Percentiles rank a stretch among this genome's conserved stretches.
These are phyloP conservation scores for Picea mariana DNA, from an alignment of 83 land plant genomes.

Conservation along the genomic window DNA sequence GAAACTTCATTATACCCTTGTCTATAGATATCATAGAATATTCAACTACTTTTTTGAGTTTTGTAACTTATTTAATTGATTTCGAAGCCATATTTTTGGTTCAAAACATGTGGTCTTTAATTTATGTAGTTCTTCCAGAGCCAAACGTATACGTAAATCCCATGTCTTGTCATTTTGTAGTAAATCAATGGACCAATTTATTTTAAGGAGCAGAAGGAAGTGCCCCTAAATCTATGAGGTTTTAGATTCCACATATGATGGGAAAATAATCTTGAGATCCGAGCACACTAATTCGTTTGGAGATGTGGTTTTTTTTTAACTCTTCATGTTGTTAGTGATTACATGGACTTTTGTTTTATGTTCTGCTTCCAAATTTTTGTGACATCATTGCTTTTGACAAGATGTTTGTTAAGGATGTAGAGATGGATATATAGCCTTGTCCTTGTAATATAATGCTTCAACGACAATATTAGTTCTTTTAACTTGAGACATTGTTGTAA, in stretches of 20 bases:
- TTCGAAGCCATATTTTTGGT: no score
- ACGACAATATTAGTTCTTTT: no score
- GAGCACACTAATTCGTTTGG: background rate
- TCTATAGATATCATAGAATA: constrained; percentile 12
- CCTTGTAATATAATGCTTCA: no score
- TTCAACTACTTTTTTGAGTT: background rate
- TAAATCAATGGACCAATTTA: no score
- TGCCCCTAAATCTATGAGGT: no score
- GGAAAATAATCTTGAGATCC: constrained; percentile 4
- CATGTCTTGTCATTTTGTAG: background rate
- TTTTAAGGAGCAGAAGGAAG: no score
- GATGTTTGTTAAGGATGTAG: no score
- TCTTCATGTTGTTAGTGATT: background rate
- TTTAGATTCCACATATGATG: constrained; percentile 11
- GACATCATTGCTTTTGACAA: no score
- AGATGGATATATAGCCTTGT: no score
- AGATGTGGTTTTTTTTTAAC: background rate
- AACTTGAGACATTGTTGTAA: no score
- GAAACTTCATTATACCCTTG: constrained; percentile 22
- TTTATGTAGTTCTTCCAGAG: constrained; percentile 47
- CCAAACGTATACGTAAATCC: background rate
- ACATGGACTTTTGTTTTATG: no score
- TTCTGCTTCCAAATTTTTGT: no score
- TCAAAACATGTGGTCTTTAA: constrained; percentile 27
- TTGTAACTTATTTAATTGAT: constrained; percentile 1